Evolutionary conservation across 306 rosid species (phyloP), one percentile per base, ranked within the genome.

Genomic region (Vigna nakashimae): DNA sequence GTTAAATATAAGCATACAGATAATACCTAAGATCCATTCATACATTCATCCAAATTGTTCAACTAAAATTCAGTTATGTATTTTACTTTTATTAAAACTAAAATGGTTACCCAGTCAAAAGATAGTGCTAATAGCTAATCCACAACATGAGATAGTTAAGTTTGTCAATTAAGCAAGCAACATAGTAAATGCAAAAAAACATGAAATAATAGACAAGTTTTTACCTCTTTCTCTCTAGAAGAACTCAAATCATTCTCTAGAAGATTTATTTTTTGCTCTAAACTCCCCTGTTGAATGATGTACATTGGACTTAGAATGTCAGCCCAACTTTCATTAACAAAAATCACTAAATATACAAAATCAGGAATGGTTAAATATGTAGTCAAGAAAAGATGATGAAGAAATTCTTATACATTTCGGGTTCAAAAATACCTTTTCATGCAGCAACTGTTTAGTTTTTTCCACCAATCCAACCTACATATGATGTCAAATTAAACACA

Each of bases 181-280:
- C 36, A 56, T 72, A 51, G 46, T 45, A 46, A 42, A 71, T 65
- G 38, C 42, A 68, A 72, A 53, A 65, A 49, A 16, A 72, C 10
- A 65, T 9, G n/a, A 65, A 20, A 65, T n/a, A 63, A 30, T 52
- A 57, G 36, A 32, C 18, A 56, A 67, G 65, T 13, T 63, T 73
- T 76, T 87, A 90, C 97, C 97, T 90, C 90, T 65, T 87, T 75
- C 66, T 77, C 78, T 53, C 71, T 64, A 84, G 78, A 87, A 68
- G 82, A 57, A 67, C 65, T 57, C 58, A 79, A 81, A 11, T 89
- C 89, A 63, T 57, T 74, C 77, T 88, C 93, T 52, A 89, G 80
- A 68, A 78, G 69, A 84, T 73, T 69, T 87, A 89, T 22, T 76
- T 76, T 90, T 74, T 71, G 86, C 79, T 85, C 83, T 63, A 92